phyloP scores from a whole-genome alignment of 306 rosid species.

The Trifolium subterraneum region DNA sequence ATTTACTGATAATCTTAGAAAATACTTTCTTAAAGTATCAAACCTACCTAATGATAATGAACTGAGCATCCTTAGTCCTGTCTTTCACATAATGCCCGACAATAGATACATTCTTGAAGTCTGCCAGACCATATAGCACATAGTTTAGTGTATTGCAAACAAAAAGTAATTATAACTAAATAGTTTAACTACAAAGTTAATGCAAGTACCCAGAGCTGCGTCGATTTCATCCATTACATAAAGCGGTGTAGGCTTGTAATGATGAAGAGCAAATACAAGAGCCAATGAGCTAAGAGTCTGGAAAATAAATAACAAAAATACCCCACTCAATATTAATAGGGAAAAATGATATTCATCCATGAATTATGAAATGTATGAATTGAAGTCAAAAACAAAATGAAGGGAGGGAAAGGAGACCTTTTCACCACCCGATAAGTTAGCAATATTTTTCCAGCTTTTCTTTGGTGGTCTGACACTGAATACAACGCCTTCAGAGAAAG shows the following conservation, averaged over 20 bases:
- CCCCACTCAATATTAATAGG: background rate
- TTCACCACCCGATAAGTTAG: slow-evolving; percentile 98
- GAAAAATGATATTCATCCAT: background rate
- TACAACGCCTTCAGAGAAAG: slow-evolving; percentile 98
- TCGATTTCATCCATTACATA: slow-evolving; percentile 99
- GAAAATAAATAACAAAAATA: slow-evolving; percentile 39
- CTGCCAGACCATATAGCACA: slow-evolving; percentile 50
- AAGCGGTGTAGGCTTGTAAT: slow-evolving; percentile 96
- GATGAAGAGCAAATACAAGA: slow-evolving; percentile 97
- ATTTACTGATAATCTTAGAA: background rate
- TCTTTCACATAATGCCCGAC: slow-evolving; percentile 97
- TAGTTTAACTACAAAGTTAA: slow-evolving; percentile 10
- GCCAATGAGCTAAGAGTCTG: slow-evolving; percentile 99
- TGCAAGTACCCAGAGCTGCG: slow-evolving; percentile 79
- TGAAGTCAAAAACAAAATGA: background rate
- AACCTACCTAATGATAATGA: slow-evolving; percentile 83
- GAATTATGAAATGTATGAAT: slow-evolving; percentile 19
- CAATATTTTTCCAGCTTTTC: slow-evolving; percentile 99
- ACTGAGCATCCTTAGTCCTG: slow-evolving; percentile 89
- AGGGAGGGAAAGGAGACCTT: slow-evolving; percentile 55
- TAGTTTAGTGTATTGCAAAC: slow-evolving; percentile 31
- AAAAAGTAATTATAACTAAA: slow-evolving; percentile 1
- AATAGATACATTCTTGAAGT: slow-evolving; percentile 93
- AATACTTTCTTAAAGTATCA: slow-evolving; percentile 7
- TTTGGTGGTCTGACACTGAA: slow-evolving; percentile 98